phyloP scores from a whole-genome alignment of 192 early-diverging fungal genomes.

The Podila epigama region DNA sequence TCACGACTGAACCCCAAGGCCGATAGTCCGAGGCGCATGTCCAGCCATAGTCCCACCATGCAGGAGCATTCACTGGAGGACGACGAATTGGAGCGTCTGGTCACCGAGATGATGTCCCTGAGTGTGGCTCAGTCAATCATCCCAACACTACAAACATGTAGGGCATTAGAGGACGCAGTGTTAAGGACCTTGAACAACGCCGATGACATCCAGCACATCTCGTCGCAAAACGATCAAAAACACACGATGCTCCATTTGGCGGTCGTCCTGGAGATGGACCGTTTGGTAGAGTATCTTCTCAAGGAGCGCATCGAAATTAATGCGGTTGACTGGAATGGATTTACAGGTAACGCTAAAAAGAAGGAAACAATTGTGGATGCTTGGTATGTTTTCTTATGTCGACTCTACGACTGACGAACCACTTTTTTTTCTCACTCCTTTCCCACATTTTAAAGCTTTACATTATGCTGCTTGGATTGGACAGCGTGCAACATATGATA shows the following conservation, averaged over 20 bases:
- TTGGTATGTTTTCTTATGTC: neutral
- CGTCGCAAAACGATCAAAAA: slow-evolving; percentile 42
- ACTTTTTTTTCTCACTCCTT: neutral
- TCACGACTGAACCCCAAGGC: slow-evolving; percentile 26
- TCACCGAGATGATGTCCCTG: slow-evolving; percentile 45
- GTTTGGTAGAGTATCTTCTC: slow-evolving; percentile 33
- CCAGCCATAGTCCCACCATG: slow-evolving; percentile 25
- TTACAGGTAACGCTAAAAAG: slow-evolving; percentile 22
- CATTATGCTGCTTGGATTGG: slow-evolving; percentile 46
- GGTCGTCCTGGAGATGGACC: slow-evolving; percentile 33
- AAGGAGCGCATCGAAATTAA: slow-evolving; percentile 41
- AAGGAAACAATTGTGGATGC: neutral
- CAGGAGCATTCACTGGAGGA: slow-evolving; percentile 22
- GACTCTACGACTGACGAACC: neutral
- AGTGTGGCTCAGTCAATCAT: slow-evolving; percentile 30
- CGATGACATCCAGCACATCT: slow-evolving; percentile 42
- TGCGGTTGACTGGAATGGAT: slow-evolving; percentile 42
- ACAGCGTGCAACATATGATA: slow-evolving; percentile 12
- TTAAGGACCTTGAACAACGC: slow-evolving; percentile 11
- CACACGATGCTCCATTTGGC: slow-evolving; percentile 45
- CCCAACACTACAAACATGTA: slow-evolving; percentile 14
- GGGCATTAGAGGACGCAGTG: slow-evolving; percentile 24
- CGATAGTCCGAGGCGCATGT: slow-evolving; percentile 20
- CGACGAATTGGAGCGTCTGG: slow-evolving; percentile 35
- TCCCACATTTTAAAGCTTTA: slow-evolving; percentile 10